These are phyloP conservation scores for Trifolium fragiferum DNA, from an alignment of 306 rosid genomes.

Conservation along the genomic window DNA sequence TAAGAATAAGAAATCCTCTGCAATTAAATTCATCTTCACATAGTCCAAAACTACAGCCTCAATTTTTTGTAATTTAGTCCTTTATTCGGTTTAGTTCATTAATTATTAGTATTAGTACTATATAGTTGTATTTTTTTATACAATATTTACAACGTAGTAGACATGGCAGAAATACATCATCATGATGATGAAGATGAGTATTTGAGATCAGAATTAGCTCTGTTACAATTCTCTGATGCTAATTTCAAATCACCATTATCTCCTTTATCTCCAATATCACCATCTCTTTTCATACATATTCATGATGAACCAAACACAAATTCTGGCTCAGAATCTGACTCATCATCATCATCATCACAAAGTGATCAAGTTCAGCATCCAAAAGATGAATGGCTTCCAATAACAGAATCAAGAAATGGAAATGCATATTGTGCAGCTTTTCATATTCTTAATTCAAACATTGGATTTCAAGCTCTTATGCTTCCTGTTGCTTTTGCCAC, in stretches of 20 bases:
- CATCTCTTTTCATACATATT: constrained; percentile 5
- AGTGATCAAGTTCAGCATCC: constrained; percentile 17
- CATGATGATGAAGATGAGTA: neutral
- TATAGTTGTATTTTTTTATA: neutral
- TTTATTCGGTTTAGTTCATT: neutral
- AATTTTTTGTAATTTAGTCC: neutral
- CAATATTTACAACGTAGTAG: no score
- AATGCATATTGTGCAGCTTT: constrained; percentile 48
- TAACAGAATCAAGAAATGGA: constrained; percentile 67
- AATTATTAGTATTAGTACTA: neutral
- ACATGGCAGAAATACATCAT: neutral
- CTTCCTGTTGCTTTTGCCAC: constrained; percentile 68
- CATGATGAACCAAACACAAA: neutral
- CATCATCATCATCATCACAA: neutral
- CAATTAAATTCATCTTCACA: neutral
- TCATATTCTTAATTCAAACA: constrained; percentile 58
- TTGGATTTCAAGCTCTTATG: constrained; percentile 64
- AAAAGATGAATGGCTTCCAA: constrained; percentile 66
- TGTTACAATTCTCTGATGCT: constrained; percentile 4
- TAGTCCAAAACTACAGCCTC: neutral
- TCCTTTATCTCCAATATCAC: constrained; percentile 1
- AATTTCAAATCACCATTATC: constrained; percentile 28
- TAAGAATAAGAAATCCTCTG: neutral
- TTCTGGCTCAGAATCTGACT: neutral
- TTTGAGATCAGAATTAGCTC: constrained; percentile 26